Conservation (phyloP, 805 yeast genomes). For the Pichia cabralensis region DNA sequence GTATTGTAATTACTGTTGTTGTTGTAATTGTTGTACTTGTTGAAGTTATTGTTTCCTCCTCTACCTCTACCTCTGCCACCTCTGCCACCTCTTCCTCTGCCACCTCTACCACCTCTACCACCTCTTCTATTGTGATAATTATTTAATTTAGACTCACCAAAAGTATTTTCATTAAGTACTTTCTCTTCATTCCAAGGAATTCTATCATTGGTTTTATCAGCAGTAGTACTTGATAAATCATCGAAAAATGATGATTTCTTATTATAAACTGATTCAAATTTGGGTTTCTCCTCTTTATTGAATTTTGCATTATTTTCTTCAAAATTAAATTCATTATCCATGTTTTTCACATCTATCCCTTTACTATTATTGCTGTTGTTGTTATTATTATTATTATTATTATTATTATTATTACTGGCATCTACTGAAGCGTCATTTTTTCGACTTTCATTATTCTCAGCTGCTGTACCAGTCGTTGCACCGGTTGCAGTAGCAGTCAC, state of each 20-base stretch:
- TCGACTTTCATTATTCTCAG: neutral
- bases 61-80: constrained; percentile 15
- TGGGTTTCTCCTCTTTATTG: constrained; percentile 26
- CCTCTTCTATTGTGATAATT: constrained; percentile 20
- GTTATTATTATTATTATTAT: no score
- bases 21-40: neutral
- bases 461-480: constrained; percentile 8
- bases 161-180: constrained; percentile 66
- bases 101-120: constrained; percentile 42
- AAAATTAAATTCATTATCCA: constrained; percentile 58
- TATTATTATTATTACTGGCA: no score
- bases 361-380: no score
- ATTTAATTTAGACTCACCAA: constrained; percentile 48
- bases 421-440: no score
- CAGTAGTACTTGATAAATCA: constrained; percentile 62
- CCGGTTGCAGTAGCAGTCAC: constrained; percentile 7
- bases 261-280: constrained; percentile 41
- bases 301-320: constrained; percentile 66
- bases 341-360: constrained; percentile 1
- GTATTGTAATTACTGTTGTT: neutral
- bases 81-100: constrained; percentile 32
- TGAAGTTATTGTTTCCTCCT: constrained; percentile 8
- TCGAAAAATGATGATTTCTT: constrained; percentile 85
- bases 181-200: constrained; percentile 70
- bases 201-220: constrained; percentile 29